A percentile compares a stretch with the other conserved stretches of the same genome.
Conservation (phyloP, 1,284 basidiomycete genomes). For the Mycosarcoma maydis region DNA sequence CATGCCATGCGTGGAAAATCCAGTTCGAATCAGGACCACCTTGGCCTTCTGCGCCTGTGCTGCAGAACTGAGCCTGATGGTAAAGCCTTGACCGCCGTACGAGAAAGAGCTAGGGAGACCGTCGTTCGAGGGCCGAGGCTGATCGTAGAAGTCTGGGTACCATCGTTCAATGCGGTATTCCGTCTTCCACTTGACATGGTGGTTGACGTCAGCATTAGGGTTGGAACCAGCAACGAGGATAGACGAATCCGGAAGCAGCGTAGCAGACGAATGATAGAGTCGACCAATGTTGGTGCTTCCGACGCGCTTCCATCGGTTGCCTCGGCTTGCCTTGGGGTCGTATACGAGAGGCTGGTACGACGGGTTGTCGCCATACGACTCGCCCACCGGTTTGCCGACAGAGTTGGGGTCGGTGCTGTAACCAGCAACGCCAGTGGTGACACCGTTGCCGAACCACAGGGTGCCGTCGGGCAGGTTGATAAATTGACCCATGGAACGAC, state of each 20-base stretch:
- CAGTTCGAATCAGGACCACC: constrained; percentile 82
- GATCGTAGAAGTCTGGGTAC: constrained; percentile 58
- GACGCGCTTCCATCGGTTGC: constrained; percentile 49
- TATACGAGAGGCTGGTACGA: constrained; percentile 51
- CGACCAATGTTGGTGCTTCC: constrained; percentile 47
- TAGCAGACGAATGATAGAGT: constrained; percentile 59
- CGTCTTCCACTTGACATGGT: constrained; percentile 43
- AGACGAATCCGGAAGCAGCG: constrained; percentile 57
- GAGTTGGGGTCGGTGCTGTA: constrained; percentile 50
- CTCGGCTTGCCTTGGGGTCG: constrained; percentile 50
- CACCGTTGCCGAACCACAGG: constrained; percentile 61
- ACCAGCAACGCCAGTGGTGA: constrained; percentile 58
- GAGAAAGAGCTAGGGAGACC: constrained; percentile 42
- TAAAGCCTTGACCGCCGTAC: constrained; percentile 57
- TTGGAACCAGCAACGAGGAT: constrained; percentile 58
- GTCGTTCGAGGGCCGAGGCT: constrained; percentile 46
- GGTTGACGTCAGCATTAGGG: constrained; percentile 54
- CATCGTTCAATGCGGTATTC: constrained; percentile 56
- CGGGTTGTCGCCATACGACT: constrained; percentile 63
- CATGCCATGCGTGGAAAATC: constrained; percentile 94
- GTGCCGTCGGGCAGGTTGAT: constrained; percentile 58
- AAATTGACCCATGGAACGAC: constrained; percentile 58
- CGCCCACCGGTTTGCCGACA: constrained; percentile 57
- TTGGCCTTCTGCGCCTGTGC: constrained; percentile 69
- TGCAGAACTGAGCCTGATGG: constrained; percentile 33